Conservation (phyloP, 768 basidiomycete genomes). For the Auricularia auricula-judae region DNA sequence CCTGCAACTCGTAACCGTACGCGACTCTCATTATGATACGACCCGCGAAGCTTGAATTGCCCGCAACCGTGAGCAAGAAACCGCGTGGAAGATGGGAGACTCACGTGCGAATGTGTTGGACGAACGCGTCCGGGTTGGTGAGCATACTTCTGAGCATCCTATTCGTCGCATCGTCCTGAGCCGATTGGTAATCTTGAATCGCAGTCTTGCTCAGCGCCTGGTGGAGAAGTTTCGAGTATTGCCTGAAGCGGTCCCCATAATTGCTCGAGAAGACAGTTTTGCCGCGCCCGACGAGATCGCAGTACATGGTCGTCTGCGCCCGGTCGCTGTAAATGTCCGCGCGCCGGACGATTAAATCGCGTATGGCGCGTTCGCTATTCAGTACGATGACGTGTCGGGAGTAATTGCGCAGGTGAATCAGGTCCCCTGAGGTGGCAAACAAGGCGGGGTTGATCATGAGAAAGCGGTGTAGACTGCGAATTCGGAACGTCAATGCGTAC, state of each 20-base stretch:
- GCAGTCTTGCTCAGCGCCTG: neutral
- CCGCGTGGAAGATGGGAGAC: no score
- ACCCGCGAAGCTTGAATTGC: neutral
- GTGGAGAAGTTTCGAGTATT: neutral
- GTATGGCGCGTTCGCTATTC: neutral
- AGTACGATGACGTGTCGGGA: neutral
- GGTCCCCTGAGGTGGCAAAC: neutral
- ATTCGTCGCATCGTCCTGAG: neutral
- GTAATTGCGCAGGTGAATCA: neutral
- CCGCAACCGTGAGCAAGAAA: neutral
- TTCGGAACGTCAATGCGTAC: neutral
- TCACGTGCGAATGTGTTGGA: neutral
- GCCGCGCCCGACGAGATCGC: neutral
- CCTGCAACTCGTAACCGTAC: neutral
- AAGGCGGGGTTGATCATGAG: neutral
- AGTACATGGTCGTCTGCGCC: neutral
- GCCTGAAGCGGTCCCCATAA: neutral
- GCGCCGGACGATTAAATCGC: neutral
- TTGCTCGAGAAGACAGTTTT: neutral
- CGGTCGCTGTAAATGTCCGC: neutral
- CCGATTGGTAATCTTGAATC: neutral
- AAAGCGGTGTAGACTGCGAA: neutral
- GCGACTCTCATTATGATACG: neutral
- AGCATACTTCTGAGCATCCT: neutral
- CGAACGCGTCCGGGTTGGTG: neutral